phyloP scores from a whole-genome alignment of 2,329 filamentous ascomycete species.

The Trichophyton benhamiae region DNA sequence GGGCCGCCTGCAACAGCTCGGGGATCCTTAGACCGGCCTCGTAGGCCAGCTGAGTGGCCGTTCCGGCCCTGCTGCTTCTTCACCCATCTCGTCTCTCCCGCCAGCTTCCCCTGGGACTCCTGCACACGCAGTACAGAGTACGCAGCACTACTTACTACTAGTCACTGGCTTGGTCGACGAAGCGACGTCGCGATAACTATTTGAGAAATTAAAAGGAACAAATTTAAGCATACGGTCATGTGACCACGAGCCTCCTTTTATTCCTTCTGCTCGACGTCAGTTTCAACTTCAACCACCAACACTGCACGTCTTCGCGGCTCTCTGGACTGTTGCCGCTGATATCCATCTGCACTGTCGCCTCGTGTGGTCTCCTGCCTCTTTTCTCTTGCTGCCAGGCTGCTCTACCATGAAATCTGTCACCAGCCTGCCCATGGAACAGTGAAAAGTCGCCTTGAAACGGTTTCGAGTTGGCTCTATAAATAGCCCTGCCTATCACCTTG shows the following conservation, averaged over 20 bases:
- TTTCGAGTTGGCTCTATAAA: constrained; percentile 7
- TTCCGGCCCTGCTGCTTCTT: background rate
- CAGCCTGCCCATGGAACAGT: background rate
- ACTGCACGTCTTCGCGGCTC: too few species aligned
- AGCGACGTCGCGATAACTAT: background rate
- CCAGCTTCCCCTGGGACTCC: background rate
- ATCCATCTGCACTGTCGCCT: background rate
- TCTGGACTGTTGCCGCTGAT: background rate
- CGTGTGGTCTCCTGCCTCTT: background rate
- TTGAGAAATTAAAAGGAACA: background rate
- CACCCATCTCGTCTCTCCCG: background rate
- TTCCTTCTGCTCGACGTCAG: background rate
- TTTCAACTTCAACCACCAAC: background rate
- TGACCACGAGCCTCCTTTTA: background rate
- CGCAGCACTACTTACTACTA: too few species aligned
- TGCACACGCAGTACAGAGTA: too few species aligned
- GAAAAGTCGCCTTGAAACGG: constrained; percentile 3
- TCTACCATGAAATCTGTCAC: background rate
- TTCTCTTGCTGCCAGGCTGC: background rate
- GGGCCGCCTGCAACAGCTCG: background rate
- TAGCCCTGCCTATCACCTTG: constrained; percentile 2
- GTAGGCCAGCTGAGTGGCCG: too few species aligned
- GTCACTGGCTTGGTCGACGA: background rate
- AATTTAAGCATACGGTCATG: background rate
- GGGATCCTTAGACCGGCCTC: background rate